Evolutionary conservation across 1,139 yeast genomes (phyloP), one percentile per base, ranked within the genome.

Genomic region (Saccharomyces hybrid): DNA sequence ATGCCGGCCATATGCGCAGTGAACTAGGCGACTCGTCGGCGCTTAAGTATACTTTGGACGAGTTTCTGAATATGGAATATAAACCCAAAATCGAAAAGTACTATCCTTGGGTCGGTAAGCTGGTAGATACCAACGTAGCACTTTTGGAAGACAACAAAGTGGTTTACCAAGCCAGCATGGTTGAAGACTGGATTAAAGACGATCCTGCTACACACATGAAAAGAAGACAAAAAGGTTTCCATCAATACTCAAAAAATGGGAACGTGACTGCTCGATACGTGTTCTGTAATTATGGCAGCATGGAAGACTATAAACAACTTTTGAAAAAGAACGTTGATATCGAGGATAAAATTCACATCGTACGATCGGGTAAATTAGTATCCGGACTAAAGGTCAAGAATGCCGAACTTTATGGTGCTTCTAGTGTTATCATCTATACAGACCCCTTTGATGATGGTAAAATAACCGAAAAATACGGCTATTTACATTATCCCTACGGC

Each of bases 151-250:
- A 71, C 11, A 67, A 57, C 2, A 63, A 73, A 9, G 67, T 76
- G 7, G 68, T 78, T 26, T 88, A 80, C 66, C 71, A 74, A 52
- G 89, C 96, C 0, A 75, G 82, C 0, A 74, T 88, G 62, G 72
- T 74, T 60, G 96, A 89, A 70, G 96, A 88, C 62, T 81, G 71
- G 11, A 72, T 74, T 60, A 96, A 88, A 70, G 96, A 88, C 62
- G 81, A 71, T n/a, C 60, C 86, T 9, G 80, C 86, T 34, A 75
- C 89, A 2, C 54, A 74, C 48, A 76, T 73, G 20, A 59, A 65
- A 9, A 73, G 70, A 50, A 64, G 69, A 28, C 73, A 76, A 2
- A 84, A 84, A 0, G 79, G 84, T 0, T 85, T 80, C 69, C 83
- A 84, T 63, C 86, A 84, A 1, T 85, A 83, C 63, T 80, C 87